Conservation (phyloP, 169 alveolate genomes). For the Plasmodium vivax region DNA sequence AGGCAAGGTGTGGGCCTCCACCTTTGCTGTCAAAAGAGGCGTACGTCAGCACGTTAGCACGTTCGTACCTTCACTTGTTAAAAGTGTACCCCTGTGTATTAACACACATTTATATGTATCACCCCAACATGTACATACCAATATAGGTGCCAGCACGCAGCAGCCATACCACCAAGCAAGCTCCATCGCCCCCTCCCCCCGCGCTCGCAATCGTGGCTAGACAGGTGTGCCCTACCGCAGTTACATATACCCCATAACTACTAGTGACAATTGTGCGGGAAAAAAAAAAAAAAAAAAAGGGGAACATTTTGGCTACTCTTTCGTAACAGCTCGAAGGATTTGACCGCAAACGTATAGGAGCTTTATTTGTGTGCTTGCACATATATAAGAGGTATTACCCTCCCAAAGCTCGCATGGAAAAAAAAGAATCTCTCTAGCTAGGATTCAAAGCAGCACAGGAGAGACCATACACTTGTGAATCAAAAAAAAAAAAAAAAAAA, state of each 20-base stretch:
- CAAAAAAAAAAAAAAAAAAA: background rate
- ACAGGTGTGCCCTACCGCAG: background rate
- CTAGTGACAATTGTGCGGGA: background rate
- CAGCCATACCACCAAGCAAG: background rate
- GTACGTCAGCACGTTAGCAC: background rate
- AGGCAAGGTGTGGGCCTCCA: background rate
- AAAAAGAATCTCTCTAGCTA: too few species aligned
- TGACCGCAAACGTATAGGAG: background rate
- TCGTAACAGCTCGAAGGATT: background rate
- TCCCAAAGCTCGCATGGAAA: background rate
- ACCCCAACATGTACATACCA: background rate
- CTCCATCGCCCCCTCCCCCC: background rate
- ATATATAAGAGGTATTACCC: background rate
- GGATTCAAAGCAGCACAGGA: background rate
- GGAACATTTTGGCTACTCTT: background rate
- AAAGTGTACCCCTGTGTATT: background rate
- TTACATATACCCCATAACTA: background rate
- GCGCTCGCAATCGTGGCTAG: background rate
- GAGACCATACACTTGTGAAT: too few species aligned
- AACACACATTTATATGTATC: background rate
- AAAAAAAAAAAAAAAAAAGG: background rate
- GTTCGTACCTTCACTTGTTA: background rate
- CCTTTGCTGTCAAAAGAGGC: background rate
- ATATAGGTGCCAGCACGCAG: background rate
- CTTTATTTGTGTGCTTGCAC: background rate